A percentile compares a stretch with the other conserved stretches of the same genome.
Evolutionary conservation across 75 land plant genomes (phyloP).

Genomic region (Isoetes taiwanensis): DNA sequence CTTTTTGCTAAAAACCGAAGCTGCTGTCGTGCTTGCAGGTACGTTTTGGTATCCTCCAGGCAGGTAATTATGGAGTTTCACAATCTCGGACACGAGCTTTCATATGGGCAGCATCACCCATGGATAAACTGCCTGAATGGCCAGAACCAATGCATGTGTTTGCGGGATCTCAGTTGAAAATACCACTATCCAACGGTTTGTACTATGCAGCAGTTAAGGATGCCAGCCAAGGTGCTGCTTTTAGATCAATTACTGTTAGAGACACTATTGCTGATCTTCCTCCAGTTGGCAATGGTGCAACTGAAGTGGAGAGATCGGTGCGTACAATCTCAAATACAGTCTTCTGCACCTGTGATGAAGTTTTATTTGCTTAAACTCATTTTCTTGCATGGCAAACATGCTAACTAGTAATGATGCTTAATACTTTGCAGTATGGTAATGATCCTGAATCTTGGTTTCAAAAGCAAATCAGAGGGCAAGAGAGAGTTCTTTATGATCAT

Average conservation of each 20-base stretch:
- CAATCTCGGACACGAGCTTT: conserved; percentile 92
- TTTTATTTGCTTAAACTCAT: conserved; percentile 7
- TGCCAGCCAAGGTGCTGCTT: conserved; percentile 75
- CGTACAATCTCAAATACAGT: conserved; percentile 1
- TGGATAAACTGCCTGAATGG: conserved; percentile 81
- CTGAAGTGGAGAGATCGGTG: conserved; percentile 32
- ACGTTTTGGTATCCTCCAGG: conserved; percentile 92
- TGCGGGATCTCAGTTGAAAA: conserved; percentile 61
- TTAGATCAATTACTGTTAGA: conserved; percentile 80
- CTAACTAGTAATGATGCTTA: not conserved
- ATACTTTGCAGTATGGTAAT: conserved; percentile 48
- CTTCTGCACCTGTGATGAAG: not conserved
- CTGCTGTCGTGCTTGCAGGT: conserved; percentile 54
- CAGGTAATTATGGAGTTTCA: conserved; percentile 92
- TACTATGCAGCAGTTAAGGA: conserved; percentile 70
- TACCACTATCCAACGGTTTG: conserved; percentile 37
- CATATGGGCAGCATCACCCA: conserved; percentile 96
- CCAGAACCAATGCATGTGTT: conserved; percentile 97
- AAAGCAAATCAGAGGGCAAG: conserved; percentile 59
- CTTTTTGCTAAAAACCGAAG: no score
- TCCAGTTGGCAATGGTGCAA: conserved; percentile 77
- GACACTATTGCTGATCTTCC: conserved; percentile 97
- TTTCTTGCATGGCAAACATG: not conserved
- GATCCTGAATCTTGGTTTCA: conserved; percentile 88
- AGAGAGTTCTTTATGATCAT: conserved; percentile 45